Base-by-base conservation (phyloP, 2,329 filamentous ascomycete species). In the Diaporthe eres region DNA sequence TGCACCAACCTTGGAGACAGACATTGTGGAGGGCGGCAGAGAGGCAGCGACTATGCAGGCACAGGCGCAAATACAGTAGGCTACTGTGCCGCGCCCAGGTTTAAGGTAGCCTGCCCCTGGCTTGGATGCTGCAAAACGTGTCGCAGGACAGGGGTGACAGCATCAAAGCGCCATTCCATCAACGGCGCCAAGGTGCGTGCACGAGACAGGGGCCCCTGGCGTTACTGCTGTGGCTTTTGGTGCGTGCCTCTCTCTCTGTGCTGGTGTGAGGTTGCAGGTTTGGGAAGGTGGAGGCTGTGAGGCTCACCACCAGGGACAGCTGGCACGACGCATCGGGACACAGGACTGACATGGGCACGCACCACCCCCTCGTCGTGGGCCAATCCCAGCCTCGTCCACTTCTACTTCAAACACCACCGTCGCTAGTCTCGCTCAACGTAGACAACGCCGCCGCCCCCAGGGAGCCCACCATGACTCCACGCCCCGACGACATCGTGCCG, bases 331-430 rank as follows among this genome's bases (percentile, higher is more conserved):
- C 42, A 67, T 67, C 28, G 61, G 61, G 61, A 67, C 61, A 10
- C 19, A 67, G 8, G 37, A 70, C 34, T 25, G 65, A 70, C 65
- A 55, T 42, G 49, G 65, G 65, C 49, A 70, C 49, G 65, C n/a
- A 70, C 49, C 49, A 55, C 49, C 42, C 7, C 60, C 28, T 67
- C 61, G 28, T 12, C 61, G 9, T 55, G 22, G 34, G 49, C 65
- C 65, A 70, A 70, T 70, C 65, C 65, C 65, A 42, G 65, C 65
- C 65, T 70, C 49, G 65, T 70, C 34, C 15, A n/a, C 65, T 70
- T 70, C 63, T 70, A 70, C 65, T 25, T 70, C 65, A 70, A 70
- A 70, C 65, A 70, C 65, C 65, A 70, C 65, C 34, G 65, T 70
- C 65, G 65, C 65, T 70, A 55, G 65, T 39, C 65, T 70, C 65